These are phyloP conservation scores for Mycena chlorophos DNA, from an alignment of 768 basidiomycete genomes.

Conservation along the genomic window DNA sequence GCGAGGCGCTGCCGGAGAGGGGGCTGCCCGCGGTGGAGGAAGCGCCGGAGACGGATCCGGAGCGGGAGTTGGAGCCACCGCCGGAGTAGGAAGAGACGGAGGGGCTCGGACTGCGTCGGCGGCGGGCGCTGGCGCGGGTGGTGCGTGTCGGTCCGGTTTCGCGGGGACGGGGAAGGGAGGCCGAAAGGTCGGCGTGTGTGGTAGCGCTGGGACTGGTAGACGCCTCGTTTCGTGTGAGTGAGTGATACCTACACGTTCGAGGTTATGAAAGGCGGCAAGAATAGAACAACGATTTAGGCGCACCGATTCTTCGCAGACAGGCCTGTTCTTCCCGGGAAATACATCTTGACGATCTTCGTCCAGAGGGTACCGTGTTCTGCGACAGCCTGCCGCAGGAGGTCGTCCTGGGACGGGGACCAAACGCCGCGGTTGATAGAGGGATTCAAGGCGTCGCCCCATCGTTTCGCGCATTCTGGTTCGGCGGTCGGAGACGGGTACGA, in stretches of 20 bases:
- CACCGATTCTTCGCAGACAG: constrained; percentile 34
- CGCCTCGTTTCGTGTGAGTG: background rate
- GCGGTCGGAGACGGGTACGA: no score
- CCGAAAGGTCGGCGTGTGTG: background rate
- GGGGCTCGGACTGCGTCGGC: background rate
- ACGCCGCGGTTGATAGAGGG: constrained; percentile 28
- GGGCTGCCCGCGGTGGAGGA: background rate
- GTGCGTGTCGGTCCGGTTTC: background rate
- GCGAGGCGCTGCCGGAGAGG: background rate
- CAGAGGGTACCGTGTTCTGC: constrained; percentile 26
- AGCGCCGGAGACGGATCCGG: background rate
- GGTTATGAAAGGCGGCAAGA: background rate
- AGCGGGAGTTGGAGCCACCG: no score
- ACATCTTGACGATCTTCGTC: constrained; percentile 29
- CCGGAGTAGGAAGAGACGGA: no score
- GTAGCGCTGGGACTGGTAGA: no score
- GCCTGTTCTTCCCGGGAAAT: constrained; percentile 32
- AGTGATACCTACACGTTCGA: background rate
- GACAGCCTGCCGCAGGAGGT: constrained; percentile 26
- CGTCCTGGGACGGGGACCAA: constrained; percentile 28
- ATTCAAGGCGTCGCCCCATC: constrained; percentile 32
- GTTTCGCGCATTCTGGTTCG: constrained; percentile 33
- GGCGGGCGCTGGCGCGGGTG: background rate
- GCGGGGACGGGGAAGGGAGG: no score
- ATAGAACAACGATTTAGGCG: background rate